Conservation (phyloP, 768 basidiomycete species). For the Holtermanniella nyarrowii region DNA sequence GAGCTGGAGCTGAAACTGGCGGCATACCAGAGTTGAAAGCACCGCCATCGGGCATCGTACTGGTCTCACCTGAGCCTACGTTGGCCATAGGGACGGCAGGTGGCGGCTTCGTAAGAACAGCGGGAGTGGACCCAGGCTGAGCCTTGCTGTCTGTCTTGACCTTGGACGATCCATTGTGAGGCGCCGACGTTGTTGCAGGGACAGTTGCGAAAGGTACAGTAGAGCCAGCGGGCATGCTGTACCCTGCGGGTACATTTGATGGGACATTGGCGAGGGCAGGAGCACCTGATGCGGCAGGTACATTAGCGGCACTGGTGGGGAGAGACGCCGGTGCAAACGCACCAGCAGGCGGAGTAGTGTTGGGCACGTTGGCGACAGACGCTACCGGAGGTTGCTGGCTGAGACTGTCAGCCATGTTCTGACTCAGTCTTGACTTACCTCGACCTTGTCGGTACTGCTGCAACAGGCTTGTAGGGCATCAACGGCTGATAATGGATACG, state of each 20-base stretch:
- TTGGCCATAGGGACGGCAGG: not conserved
- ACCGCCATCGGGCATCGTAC: no score
- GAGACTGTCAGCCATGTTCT: not conserved
- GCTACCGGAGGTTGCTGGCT: not conserved
- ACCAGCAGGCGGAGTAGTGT: constrained; percentile 1
- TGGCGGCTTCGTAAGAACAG: not conserved
- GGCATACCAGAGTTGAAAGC: no score
- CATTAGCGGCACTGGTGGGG: not conserved
- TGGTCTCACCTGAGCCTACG: no score
- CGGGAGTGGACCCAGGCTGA: not conserved
- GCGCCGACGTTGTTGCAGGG: no score
- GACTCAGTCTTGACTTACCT: not conserved
- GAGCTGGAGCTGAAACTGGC: no score
- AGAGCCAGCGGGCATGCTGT: no score
- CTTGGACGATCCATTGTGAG: not conserved
- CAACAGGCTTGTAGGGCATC: not conserved
- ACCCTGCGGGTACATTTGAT: no score
- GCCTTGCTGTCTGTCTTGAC: not conserved
- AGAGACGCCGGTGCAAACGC: not conserved
- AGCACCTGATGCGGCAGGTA: constrained; percentile 10
- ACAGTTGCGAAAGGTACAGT: no score
- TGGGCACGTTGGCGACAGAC: not conserved
- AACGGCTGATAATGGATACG: not conserved
- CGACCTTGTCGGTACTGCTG: not conserved
- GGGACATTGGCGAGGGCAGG: constrained; percentile 12